phyloP scores from a whole-genome alignment of 2,329 filamentous ascomycete species.

The Harringtonia aguacate region DNA sequence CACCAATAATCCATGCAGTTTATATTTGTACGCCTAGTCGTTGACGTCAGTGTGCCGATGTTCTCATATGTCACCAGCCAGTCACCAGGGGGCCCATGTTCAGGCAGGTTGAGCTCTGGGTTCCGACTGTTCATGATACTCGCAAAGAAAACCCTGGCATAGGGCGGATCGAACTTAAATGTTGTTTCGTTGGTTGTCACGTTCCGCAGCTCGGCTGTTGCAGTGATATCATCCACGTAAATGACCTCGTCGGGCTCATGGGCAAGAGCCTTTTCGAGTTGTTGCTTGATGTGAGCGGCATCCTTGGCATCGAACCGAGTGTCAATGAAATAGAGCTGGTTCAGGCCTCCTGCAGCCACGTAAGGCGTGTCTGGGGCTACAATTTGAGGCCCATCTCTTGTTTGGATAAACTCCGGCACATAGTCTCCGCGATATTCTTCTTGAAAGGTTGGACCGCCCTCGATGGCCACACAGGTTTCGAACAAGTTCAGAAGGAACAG shows the following conservation, averaged over 20 bases:
- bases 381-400: background rate
- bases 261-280: conserved; percentile 1
- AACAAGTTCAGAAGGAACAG: too few species aligned
- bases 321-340: conserved; percentile 2
- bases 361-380: conserved; percentile 2
- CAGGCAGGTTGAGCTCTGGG: background rate
- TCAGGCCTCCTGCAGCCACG: background rate
- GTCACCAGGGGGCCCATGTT: background rate
- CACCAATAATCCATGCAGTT: background rate
- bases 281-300: conserved; percentile 1
- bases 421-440: conserved; percentile 2
- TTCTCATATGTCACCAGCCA: background rate
- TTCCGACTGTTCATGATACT: background rate
- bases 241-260: too few species aligned
- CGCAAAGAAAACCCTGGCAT: conserved; percentile 1
- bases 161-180: background rate
- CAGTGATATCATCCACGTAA: too few species aligned
- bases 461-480: too few species aligned
- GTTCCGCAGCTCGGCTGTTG: too few species aligned
- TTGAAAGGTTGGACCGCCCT: conserved; percentile 1
- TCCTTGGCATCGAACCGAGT: background rate
- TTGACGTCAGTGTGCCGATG: background rate
- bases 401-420: background rate
- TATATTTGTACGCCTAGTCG: too few species aligned
- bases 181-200: background rate